Evolutionary conservation across 2,329 filamentous ascomycete genomes (phyloP), one percentile per base, ranked within the genome.

Genomic region (Didymella keratinophila): DNA sequence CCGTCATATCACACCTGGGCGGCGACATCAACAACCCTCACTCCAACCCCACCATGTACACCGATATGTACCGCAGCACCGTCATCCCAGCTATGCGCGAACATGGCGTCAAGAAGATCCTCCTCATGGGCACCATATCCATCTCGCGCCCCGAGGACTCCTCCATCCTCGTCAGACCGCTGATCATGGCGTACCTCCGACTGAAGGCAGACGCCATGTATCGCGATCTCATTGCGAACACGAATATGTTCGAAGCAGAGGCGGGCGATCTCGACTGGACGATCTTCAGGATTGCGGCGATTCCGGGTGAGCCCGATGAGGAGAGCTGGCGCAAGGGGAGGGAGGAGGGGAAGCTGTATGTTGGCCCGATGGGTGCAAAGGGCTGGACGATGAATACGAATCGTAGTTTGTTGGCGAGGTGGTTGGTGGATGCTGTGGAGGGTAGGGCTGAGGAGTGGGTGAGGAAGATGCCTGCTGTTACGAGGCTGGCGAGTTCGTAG

Each of bases 401-500:
- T 28, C 21, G 56, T 2, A 53, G 49, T 34, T n/a, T 23, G 20
- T 41, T 58, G 20, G 56, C 56, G 10, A 49, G 56, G 39, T 58
- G 56, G 56, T 20, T 58, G 49, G 45, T 50, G 5, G 56, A 58
- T 34, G 18, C 28, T 21, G 32, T 41, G 2, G 49, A 58, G 27
- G 39, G 44, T 8, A 45, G 42, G 5, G 45, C 37, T 2, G 18
- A 11, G 11, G 44, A 58, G 16, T 58, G 49, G 50, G 50, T 58
- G 28, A 44, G 50, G 39, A 30, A 50, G 39, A 58, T 58, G 56
- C 56, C 56, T 45, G 50, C 50, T 11, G 56, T 58, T 34, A 42
- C 49, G 41, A 44, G 45, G n/a, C 10, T 58, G 44, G 45, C 56
- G 18, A 50, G 56, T 16, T 25, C 23, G 23, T 25, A 25, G 23